phyloP scores from a whole-genome alignment of 352 stramenopile species.

The Globisporangium carolinianum region DNA sequence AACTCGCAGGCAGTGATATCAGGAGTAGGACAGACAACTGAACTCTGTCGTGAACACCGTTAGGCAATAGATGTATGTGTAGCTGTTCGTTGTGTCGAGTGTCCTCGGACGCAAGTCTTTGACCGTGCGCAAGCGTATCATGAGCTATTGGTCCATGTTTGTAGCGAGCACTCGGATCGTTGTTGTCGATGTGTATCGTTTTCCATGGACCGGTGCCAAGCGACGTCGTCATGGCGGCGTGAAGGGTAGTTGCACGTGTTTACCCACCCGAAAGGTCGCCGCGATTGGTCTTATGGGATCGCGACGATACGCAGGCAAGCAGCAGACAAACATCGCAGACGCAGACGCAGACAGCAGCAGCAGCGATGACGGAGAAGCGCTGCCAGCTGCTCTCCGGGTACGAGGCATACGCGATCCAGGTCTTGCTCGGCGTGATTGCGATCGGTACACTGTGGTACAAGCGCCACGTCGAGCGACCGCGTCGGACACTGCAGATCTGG shows the following conservation, averaged over 20 bases:
- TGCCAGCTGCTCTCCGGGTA: conserved; percentile 63
- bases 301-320: not conserved
- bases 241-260: too few species aligned
- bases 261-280: not conserved
- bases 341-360: not conserved
- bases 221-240: too few species aligned
- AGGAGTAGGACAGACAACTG: not conserved
- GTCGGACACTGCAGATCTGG: conserved; percentile 69
- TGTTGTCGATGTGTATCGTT: too few species aligned
- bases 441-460: conserved; percentile 80
- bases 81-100: too few species aligned
- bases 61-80: too few species aligned
- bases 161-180: too few species aligned
- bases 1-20: not conserved
- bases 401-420: conserved; percentile 66
- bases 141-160: too few species aligned
- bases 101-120: too few species aligned
- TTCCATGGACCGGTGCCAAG: too few species aligned
- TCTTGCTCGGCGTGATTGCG: conserved; percentile 56
- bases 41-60: too few species aligned
- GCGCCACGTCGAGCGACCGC: conserved; percentile 66
- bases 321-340: not conserved
- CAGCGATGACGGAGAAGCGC: conserved; percentile 16
- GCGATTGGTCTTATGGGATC: not conserved
- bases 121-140: too few species aligned